Evolutionary conservation across 1,139 yeast genomes (phyloP), one percentile per base, ranked within the genome.

Genomic region (Suhomyces maxii): DNA sequence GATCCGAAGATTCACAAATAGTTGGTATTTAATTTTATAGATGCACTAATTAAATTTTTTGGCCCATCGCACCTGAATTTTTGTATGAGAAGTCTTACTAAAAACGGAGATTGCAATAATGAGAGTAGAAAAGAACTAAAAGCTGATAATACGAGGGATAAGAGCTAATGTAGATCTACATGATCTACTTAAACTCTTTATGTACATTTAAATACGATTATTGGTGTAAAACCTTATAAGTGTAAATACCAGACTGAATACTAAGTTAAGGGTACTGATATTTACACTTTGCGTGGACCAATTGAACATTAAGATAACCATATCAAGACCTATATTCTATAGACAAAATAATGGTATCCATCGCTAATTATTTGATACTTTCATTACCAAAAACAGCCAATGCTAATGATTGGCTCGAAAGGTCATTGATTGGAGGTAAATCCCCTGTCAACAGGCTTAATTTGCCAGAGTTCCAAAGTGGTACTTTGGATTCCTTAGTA

Each of bases 391-490:
- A 74, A 53, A 73, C 83, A 3, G 66, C 74, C 30, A 66, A 74
- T 48, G 71, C 78, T 14, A 59, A 58, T 34, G 69, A 65, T 34
- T 78, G 79, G 76, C 64, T 80, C 46, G 76, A 76, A 53, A 63
- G 67, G 46, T 60, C 69, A 12, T 67, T 78, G 47, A 69, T 69
- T 53, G 75, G 71, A 26, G 83, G 83, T 11, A 68, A 67, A 48
- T 60, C 61, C 40, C 69, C 71, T 12, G 60, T 78, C 40, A 62
- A 67, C 48, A 69, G 70, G 47, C 80, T 88, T 51, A 71, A 74
- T 37, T 76, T 90, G 44, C 99, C 98, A n/a, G 83, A 79, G 53
- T 91, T 93, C 68, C 95, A 93, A 68, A 89, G 93, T 55, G 98
- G 98, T 33, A 91, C 98, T 3, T 78, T 93, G 61, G 99, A 95